Evolutionary conservation across 345 rosid species (phyloP).

Genomic region (Pugionium dolabratum): DNA sequence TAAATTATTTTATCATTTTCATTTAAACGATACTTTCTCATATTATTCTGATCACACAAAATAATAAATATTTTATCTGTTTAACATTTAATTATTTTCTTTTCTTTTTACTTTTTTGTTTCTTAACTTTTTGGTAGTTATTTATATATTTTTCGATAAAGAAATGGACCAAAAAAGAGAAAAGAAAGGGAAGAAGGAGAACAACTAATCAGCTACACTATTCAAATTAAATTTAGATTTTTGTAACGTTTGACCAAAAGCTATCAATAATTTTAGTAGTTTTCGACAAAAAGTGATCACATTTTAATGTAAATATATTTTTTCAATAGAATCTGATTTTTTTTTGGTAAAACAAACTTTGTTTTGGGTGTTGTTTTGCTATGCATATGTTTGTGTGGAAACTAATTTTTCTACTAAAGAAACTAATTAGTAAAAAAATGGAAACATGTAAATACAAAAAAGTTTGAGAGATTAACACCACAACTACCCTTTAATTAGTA

Average conservation of each 20-base stretch:
- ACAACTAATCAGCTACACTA: conserved; percentile 19
- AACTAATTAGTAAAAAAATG: no score
- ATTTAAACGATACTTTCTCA: no score
- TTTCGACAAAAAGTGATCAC: conserved; percentile 26
- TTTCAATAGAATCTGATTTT: not conserved
- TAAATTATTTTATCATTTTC: no score
- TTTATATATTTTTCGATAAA: not conserved
- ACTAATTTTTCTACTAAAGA: not conserved
- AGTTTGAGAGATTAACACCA: no score
- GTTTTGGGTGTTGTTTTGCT: not conserved
- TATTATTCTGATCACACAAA: no score
- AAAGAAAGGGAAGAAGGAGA: not conserved
- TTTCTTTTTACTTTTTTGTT: conserved; percentile 12
- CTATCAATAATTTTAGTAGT: conserved; percentile 27
- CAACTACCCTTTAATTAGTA: no score
- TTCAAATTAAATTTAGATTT: conserved; percentile 17
- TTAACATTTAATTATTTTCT: no score
- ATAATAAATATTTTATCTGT: no score
- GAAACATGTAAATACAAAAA: no score
- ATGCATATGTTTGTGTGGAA: not conserved
- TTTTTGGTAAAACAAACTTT: not conserved
- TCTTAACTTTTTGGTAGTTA: not conserved
- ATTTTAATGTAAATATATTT: not conserved
- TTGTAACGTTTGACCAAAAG: conserved; percentile 37
- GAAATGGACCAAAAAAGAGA: conserved; percentile 7